A percentile compares a stretch with the other conserved stretches of the same genome.
These are phyloP conservation scores for Cutaneotrichosporon cutaneum DNA, from an alignment of 1,284 basidiomycete genomes.

Conservation along the genomic window DNA sequence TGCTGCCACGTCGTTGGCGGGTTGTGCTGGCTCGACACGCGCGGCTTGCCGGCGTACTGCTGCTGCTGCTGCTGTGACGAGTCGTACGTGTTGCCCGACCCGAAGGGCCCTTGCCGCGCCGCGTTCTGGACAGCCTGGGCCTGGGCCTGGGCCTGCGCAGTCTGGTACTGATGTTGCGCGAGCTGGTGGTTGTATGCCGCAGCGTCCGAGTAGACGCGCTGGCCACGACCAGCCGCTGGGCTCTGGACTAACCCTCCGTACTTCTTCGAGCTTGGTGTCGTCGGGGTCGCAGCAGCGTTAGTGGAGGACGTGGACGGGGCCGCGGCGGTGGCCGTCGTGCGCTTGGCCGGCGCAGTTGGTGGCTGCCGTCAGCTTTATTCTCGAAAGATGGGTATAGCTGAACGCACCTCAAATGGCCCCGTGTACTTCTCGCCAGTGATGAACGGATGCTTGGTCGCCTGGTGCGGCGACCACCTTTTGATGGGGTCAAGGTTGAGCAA, in stretches of 20 bases:
- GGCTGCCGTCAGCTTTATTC: constrained; percentile 12
- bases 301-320: constrained; percentile 16
- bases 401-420: constrained; percentile 77
- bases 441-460: constrained; percentile 93
- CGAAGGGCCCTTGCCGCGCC: constrained; percentile 39
- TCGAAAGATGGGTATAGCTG: background rate
- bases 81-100: constrained; percentile 33
- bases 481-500: constrained; percentile 91
- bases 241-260: constrained; percentile 86
- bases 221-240: constrained; percentile 65
- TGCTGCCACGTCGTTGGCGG: constrained; percentile 24
- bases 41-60: constrained; percentile 12
- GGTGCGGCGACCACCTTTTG: constrained; percentile 94
- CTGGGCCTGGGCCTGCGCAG: constrained; percentile 61
- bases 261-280: constrained; percentile 59
- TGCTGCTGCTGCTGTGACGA: constrained; percentile 18
- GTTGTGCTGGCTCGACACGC: constrained; percentile 47
- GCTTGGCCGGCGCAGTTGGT: constrained; percentile 17
- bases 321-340: constrained; percentile 16
- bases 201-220: constrained; percentile 84
- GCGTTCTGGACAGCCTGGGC: constrained; percentile 38
- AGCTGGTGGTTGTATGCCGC: constrained; percentile 92
- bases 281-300: constrained; percentile 18
- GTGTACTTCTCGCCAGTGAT: constrained; percentile 95
- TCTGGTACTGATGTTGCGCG: constrained; percentile 89